Evolutionary conservation across 306 rosid genomes (phyloP), one percentile per base, ranked within the genome.

Genomic region (Lithocarpus polystachyus): DNA sequence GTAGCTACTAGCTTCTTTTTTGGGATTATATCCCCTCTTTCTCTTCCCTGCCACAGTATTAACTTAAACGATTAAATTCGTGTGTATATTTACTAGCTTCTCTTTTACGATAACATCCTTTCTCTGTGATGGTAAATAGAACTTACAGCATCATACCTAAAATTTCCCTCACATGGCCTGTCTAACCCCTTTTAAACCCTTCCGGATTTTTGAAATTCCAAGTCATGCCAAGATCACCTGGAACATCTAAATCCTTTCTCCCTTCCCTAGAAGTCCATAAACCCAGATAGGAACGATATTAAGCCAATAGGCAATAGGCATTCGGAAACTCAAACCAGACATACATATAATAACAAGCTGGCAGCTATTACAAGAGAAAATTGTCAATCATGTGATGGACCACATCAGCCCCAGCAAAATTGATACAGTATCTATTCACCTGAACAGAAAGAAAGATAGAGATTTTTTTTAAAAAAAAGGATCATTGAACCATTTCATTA

Each of bases 361-460:
- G 56, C 60, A 5, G 37, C 9, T 71, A 51, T 77, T 84, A 89
- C 52, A 92, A 51, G 61, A 71, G 82, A 84, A 92, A 94, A 73
- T 84, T 87, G 81, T 94, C 97, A 53, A 94, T 81, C 93, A 89
- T 91, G 79, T 94, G 99, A 64, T 88, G 89, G 78, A 94, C 74
- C 84, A 94, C 97, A 51, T 93, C 91, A 62, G 83, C 90, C 77
- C 99, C 99, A 4, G 87, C 93, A 2, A 91, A 91, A 77, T 89
- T 82, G 48, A 86, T 75, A 56, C 87, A 54, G 72, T 81, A 81
- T 33, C 26, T 80, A 56, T 73, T 88, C 70, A 92, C 97, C 98
- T 94, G 92, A 68, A 80, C 57, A 69, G 64, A 76, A 55, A 71
- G 24, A 33, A 67, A 48, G n/a, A 8, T 2, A 40, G 14, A 48